phyloP scores from a whole-genome alignment of 1,284 basidiomycete genomes.

The Malassezia furfur region DNA sequence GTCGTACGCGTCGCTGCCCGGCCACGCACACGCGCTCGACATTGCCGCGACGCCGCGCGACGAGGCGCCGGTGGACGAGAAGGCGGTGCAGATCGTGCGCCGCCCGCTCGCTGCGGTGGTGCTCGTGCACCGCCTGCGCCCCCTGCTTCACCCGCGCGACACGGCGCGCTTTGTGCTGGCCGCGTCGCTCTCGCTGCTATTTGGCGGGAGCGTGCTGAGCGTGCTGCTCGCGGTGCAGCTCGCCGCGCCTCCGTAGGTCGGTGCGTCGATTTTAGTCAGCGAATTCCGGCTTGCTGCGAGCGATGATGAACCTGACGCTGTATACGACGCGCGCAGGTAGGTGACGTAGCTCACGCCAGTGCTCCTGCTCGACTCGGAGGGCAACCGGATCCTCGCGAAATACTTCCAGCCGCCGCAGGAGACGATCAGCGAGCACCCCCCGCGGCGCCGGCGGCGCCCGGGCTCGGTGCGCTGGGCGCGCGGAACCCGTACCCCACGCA shows the following conservation, averaged over 20 bases:
- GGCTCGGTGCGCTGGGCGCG: slow-evolving; percentile 25
- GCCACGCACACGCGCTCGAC: not conserved
- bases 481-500: slow-evolving; percentile 60
- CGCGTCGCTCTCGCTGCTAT: slow-evolving; percentile 10
- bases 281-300: not conserved
- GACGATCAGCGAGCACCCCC: slow-evolving; percentile 20
- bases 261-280: slow-evolving; percentile 9
- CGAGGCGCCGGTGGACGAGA: not conserved
- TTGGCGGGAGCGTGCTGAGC: slow-evolving; percentile 9
- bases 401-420: slow-evolving; percentile 75
- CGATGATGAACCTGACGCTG: slow-evolving; percentile 43
- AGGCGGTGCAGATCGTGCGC: not conserved
- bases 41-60: not conserved
- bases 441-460: slow-evolving; percentile 20
- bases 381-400: slow-evolving; percentile 85
- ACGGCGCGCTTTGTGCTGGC: not conserved
- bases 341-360: slow-evolving; percentile 51
- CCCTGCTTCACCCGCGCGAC: not conserved
- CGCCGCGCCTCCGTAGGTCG: not conserved
- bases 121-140: not conserved
- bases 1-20: not conserved
- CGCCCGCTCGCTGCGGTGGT: not conserved
- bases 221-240: slow-evolving; percentile 12
- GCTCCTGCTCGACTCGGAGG: slow-evolving; percentile 84
- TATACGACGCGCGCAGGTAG: slow-evolving; percentile 39